Evolutionary conservation across 208 protist species (phyloP).

Genomic region (Leishmania mexicana): DNA sequence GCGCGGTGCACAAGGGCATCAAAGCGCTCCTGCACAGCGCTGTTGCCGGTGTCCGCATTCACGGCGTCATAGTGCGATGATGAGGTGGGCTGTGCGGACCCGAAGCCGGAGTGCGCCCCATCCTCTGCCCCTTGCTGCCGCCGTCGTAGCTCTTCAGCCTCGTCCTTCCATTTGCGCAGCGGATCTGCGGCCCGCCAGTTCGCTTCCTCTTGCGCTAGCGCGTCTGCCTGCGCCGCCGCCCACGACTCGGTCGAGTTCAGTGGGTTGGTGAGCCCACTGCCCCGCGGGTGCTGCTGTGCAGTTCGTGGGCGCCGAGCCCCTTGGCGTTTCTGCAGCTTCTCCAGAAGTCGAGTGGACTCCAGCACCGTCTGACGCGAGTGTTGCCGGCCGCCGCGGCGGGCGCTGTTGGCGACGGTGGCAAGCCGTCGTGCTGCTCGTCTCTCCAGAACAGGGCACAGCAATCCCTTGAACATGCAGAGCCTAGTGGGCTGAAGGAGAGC

Average conservation of each 20-base stretch:
- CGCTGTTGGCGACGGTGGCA: constrained; percentile 8
- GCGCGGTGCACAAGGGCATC: constrained; percentile 59
- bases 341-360: constrained; percentile 3
- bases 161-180: neutral
- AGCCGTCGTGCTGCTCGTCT: constrained; percentile 19
- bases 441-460: neutral
- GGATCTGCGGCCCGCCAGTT: constrained; percentile 9
- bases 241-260: constrained; percentile 4
- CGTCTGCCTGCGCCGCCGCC: constrained; percentile 16
- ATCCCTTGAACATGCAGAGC: constrained; percentile 20
- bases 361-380: constrained; percentile 12
- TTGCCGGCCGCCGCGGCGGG: neutral
- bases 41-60: constrained; percentile 56
- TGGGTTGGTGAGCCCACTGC: neutral
- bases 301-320: neutral
- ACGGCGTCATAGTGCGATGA: constrained; percentile 48
- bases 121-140: neutral
- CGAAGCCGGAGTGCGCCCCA: neutral
- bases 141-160: neutral
- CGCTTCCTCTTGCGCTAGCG: constrained; percentile 23
- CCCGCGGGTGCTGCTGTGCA: neutral
- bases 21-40: constrained; percentile 72
- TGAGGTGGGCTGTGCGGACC: neutral
- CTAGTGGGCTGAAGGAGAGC: neutral
- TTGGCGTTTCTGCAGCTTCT: constrained; percentile 2